Evolutionary conservation across 2,329 filamentous ascomycete species (phyloP), one percentile per base, ranked within the genome.

Genomic region (Aspergillus fischeri): DNA sequence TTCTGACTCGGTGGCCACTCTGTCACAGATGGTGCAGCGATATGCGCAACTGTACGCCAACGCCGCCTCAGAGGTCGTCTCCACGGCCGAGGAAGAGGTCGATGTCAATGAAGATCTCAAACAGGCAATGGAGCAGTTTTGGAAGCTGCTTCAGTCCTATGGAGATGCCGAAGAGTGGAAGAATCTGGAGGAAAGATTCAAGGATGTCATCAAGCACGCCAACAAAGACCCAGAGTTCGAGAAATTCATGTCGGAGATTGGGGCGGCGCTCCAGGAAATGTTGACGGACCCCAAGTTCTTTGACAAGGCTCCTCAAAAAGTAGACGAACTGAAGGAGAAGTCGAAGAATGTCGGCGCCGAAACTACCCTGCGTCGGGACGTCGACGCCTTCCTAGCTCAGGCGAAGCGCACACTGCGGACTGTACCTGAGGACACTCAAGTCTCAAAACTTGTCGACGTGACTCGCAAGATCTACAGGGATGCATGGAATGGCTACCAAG

Each of bases 201-300:
- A 89, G 48, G 80, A 84, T 49, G 82, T 97, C 42, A 75, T 95
- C 68, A 82, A 86, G 49, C 89, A 95, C 69, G 85, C 88, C 2
- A 80, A 88, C 58, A 86, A 85, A 35, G 91, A 96, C 65, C 89
- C 90, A 0, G 86, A 94, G 53, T 94, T 96, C 58, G 91, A 97
- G 65, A 79, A 86, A 14, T 77, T 96, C 27, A 84, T 95, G 69
- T 81, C 81, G 24, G 85, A 95, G 49, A 78, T 92, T 29, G 89
- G 88, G 10, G 84, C 86, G 54, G 84, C 89, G 3, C 73, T 96
- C 4, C 88, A 96, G 67, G 87, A 88, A 60, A 86, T 97, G 71
- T 78, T 97, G 45, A 94, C 86, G 0, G 89, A 97, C 60, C 92
- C 93, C 0, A 83, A 87, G 3, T 97, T 96, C 74, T 90, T 95